Base-by-base conservation (phyloP, 1,284 basidiomycete species). In the Microbotryomycetes sp. region DNA sequence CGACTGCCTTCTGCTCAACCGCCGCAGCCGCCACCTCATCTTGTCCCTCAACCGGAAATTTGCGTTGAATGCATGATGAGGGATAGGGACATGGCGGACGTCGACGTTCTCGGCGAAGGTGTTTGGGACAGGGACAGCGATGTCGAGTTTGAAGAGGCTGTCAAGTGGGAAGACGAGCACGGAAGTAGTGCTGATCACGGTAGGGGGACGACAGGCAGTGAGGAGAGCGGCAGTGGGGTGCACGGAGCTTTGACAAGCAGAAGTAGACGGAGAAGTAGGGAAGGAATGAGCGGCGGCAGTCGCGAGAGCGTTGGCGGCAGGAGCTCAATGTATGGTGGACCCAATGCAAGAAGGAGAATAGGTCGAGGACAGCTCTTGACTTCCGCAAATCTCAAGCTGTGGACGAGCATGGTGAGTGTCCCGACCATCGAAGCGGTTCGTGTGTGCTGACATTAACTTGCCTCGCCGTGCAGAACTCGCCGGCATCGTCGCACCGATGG, bases 21-120 rank as follows among this genome's bases (percentile, higher is more conserved):
- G 9, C 27, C 41, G 13, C 45, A 31, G 16, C 46, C 47, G 0
- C 66, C 66, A 5, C 66, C 66, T 7, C 66, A 68, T 47, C 52
- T 68, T 9, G 48, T 63, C n/a, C 71, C 71, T 7, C 73, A 73
- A 54, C 78, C 78, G 52, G 92, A 97, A 75, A 80, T 97, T 48
- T 98, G 94, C 72, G 81, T 97, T 52, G 94, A 98, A 77, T 98
- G 94, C 75, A 90, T 96, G 72, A 98, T 98, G 94, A 86, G 94
- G 48, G 94, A 98, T 77, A 86, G 94, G 73, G 94, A 98, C 74
- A 91, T 98, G 88, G 91, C 88, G 35, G 94, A 97, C 75, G 90
- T 98, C 28, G 82, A 88, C 73, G 94, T 97, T 24, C 82, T 85
- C 2, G 85, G 86, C 29, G 83, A 86, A 4, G 90, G 91, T 0